Evolutionary conservation across 345 rosid genomes (phyloP).

Genomic region (Eucalyptus victrix): DNA sequence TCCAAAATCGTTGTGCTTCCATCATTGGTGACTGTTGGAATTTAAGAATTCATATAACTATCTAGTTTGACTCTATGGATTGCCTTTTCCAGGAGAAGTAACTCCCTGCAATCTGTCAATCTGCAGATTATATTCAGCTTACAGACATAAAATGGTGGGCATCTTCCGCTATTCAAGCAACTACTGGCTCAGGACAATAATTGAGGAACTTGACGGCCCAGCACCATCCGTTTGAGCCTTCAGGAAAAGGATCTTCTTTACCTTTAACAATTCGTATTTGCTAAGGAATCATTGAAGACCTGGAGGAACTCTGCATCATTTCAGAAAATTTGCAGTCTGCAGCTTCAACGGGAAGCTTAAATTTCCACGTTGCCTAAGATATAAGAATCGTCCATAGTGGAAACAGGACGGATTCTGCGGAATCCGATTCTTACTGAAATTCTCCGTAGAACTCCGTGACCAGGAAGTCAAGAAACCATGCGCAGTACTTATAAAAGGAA

Average conservation of each 20-base stretch:
- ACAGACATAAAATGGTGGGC: background rate
- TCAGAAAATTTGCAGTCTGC: background rate
- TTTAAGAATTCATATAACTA: background rate
- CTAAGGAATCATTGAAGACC: background rate
- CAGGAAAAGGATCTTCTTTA: background rate
- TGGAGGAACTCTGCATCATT: background rate
- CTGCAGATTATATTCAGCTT: background rate
- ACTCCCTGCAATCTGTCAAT: background rate
- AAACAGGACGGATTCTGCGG: background rate
- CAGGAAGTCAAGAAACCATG: background rate
- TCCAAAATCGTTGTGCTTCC: background rate
- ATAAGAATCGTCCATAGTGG: background rate
- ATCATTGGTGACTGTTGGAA: background rate
- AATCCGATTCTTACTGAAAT: conserved; percentile 15
- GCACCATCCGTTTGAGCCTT: background rate
- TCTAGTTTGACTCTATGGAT: background rate
- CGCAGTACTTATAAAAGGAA: background rate
- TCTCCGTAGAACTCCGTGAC: background rate
- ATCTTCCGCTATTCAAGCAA: background rate
- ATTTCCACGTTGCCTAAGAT: background rate
- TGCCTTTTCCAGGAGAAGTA: background rate
- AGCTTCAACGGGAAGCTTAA: background rate
- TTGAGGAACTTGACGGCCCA: background rate
- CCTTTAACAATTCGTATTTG: background rate
- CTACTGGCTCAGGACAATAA: background rate